Base-by-base conservation (phyloP, 2,329 filamentous ascomycete species). In the Thelonectria rubi region DNA sequence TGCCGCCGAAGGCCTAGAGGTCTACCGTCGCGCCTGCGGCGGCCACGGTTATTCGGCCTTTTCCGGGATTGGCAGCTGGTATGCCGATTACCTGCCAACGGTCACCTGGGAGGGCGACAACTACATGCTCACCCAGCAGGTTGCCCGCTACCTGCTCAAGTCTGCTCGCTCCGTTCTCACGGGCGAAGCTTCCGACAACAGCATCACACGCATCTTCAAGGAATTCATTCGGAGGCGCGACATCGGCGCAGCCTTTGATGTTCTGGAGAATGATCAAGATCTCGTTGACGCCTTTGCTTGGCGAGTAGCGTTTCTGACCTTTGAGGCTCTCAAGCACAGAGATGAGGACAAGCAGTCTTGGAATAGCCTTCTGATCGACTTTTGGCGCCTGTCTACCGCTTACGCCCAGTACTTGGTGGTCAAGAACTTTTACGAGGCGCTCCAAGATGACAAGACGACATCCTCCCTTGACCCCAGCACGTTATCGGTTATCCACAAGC, bases 121-220 rank as follows among this genome's bases (percentile, higher is more conserved):
- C 80, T 93, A 91, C 80, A 92, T 93, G 90, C 81, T 93, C 61
- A 91, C 89, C 10, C 91, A 93, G 75, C 91, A 93, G 78, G 90
- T 93, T 3, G 88, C 89, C 3, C 85, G 90, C 60, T 93, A 93
- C 71, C 84, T 93, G 47, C 84, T 93, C 66, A 93, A 93, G 82
- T 87, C 90, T 3, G 90, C 90, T 0, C 88, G 91, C 43, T 83
- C 86, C 1, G 90, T 93, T 0, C 78, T 92, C n/a, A 80, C 84
- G 14, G 87, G 86, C 65, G 85, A 88, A 63, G 82, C 85, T 2
- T 54, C 65, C 0, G 65, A 73, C 5, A 72, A 72, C 32, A 63
- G 68, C 15, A 70, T 72, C 30, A 64, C 86, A 3, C 81, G 80
- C 32, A 90, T 93, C 70, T 84, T 93, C 37, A 79, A 82, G 56